Conservation (phyloP, 768 basidiomycete species). For the Phlegmacium glaucopus region DNA sequence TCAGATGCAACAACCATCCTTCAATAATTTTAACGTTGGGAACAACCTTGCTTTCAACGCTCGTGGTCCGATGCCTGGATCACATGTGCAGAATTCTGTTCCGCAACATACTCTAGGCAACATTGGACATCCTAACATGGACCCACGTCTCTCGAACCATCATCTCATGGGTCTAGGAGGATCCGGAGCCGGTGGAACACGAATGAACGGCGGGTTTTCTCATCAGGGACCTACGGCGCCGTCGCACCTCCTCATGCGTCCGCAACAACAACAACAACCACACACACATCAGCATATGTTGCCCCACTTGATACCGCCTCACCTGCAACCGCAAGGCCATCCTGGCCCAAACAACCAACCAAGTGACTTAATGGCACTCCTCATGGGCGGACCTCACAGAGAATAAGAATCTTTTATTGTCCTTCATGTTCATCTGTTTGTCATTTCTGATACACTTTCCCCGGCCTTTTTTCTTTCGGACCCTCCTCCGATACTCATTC, state of each 20-base stretch:
- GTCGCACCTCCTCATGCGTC: constrained; percentile 46
- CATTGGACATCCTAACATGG: constrained; percentile 54
- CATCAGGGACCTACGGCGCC: constrained; percentile 44
- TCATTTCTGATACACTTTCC: constrained; percentile 2
- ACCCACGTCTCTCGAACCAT: constrained; percentile 50
- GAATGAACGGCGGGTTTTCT: constrained; percentile 44
- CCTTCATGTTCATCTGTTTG: constrained; percentile 2
- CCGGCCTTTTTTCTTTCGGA: constrained; percentile 7
- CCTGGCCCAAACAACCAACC: constrained; percentile 49
- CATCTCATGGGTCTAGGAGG: constrained; percentile 50
- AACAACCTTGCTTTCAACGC: constrained; percentile 45
- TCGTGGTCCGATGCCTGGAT: constrained; percentile 49
- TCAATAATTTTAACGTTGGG: constrained; percentile 49
- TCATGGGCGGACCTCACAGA: constrained; percentile 71
- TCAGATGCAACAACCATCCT: constrained; percentile 41
- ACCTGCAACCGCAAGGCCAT: constrained; percentile 60
- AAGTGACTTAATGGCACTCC: constrained; percentile 76
- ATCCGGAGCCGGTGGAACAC: constrained; percentile 42
- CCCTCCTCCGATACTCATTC: too few species aligned
- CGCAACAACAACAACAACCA: constrained; percentile 52
- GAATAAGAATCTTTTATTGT: constrained; percentile 40
- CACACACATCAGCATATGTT: constrained; percentile 57
- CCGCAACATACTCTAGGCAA: constrained; percentile 39
- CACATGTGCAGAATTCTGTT: constrained; percentile 33
- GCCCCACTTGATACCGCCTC: constrained; percentile 46